Evolutionary conservation across 108 stramenopile genomes (phyloP).

Genomic region (Skeletonema grethae): DNA sequence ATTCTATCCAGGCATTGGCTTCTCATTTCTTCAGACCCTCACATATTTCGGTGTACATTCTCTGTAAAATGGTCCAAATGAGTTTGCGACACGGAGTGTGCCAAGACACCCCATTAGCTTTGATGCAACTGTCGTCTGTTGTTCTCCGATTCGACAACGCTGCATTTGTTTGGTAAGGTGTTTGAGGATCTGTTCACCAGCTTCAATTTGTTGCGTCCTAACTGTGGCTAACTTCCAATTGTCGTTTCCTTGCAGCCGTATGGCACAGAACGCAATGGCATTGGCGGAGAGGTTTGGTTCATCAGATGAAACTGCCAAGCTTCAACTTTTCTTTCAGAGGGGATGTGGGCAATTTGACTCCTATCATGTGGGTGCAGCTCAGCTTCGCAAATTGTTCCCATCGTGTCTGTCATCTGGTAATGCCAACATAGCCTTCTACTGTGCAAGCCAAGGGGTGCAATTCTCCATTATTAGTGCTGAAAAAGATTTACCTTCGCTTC

Average conservation of each 20-base stretch:
- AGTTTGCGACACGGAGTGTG: conserved; percentile 16
- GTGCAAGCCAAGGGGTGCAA: not conserved
- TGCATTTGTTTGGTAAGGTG: not conserved
- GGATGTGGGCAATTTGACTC: not conserved
- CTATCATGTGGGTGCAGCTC: not conserved
- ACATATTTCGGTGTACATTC: not conserved
- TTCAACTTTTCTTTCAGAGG: too few relatives aligned
- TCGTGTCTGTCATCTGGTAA: not conserved
- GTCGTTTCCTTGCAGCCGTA: not conserved
- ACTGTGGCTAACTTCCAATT: not conserved
- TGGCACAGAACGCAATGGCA: not conserved
- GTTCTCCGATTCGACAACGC: not conserved
- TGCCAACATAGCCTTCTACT: not conserved
- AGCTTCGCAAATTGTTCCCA: not conserved
- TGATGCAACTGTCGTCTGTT: not conserved
- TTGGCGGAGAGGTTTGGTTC: not conserved
- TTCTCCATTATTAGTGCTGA: not conserved
- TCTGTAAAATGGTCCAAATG: too few relatives aligned
- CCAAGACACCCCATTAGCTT: too few relatives aligned
- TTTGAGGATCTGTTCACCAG: too few relatives aligned
- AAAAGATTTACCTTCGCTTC: not conserved
- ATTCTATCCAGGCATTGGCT: not conserved
- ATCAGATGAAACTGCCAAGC: not conserved
- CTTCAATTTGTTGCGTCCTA: too few relatives aligned
- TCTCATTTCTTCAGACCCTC: not conserved